These are phyloP conservation scores for Backusella australiensis DNA, from an alignment of 192 early-diverging fungal genomes.

Conservation along the genomic window DNA sequence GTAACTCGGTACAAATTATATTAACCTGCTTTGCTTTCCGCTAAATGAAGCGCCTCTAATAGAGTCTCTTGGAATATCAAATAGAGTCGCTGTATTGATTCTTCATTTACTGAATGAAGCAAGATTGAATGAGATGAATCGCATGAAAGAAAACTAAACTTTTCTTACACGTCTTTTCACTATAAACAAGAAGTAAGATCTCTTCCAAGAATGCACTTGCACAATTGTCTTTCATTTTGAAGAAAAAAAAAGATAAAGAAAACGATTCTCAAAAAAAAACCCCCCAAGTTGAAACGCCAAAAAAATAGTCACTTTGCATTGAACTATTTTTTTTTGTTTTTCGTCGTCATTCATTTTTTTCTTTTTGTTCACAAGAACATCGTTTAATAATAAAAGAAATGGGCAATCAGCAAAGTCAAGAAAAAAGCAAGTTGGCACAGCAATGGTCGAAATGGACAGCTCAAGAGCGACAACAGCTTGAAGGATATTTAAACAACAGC, in stretches of 20 bases:
- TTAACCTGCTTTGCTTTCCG: constrained; percentile 14
- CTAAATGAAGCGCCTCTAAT: constrained; percentile 14
- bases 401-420: constrained; percentile 13
- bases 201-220: neutral
- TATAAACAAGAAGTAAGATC: neutral
- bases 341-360: neutral
- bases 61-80: neutral
- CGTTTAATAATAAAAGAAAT: neutral
- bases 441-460: neutral
- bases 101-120: neutral
- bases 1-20: too few species aligned
- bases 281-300: neutral
- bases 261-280: neutral
- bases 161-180: neutral
- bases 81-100: constrained; percentile 1
- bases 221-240: neutral
- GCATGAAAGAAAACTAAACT: neutral
- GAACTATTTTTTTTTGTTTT: neutral
- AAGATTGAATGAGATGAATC: too few species aligned
- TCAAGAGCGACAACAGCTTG: neutral
- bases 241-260: neutral
- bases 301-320: neutral
- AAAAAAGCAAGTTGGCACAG: neutral
- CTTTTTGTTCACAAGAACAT: neutral
- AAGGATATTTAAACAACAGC: neutral